Evolutionary conservation across 2,329 filamentous ascomycete genomes (phyloP).

Genomic region (Calonectria pteridis): DNA sequence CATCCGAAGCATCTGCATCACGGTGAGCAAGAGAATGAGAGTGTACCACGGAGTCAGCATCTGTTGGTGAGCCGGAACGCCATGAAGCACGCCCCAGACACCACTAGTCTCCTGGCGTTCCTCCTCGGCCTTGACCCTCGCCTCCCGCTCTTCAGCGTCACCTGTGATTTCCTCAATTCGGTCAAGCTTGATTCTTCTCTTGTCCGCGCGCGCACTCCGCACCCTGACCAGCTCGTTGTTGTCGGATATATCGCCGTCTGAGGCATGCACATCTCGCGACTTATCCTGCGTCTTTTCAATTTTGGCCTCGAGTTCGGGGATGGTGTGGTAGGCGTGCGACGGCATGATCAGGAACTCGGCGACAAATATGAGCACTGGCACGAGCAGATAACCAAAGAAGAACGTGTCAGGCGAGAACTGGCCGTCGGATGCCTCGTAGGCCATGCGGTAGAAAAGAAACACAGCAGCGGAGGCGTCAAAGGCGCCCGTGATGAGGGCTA

Average conservation of each 20-base stretch:
- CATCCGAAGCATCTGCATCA: conserved; percentile 73
- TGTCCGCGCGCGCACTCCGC: conserved; percentile 58
- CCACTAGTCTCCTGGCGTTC: conserved; percentile 71
- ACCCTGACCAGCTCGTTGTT: conserved; percentile 58
- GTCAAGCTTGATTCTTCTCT: conserved; percentile 68
- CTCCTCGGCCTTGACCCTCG: conserved; percentile 67
- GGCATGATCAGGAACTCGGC: conserved; percentile 58
- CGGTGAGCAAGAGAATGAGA: conserved; percentile 75
- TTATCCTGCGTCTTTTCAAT: conserved; percentile 54
- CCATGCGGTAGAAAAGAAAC: conserved; percentile 79
- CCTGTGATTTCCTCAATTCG: conserved; percentile 75
- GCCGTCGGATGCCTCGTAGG: conserved; percentile 69
- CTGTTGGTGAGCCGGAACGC: conserved; percentile 71
- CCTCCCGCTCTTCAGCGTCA: conserved; percentile 64
- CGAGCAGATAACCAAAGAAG: conserved; percentile 54
- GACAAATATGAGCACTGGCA: conserved; percentile 52
- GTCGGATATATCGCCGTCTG: conserved; percentile 67
- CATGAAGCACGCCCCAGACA: conserved; percentile 81
- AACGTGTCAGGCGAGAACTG: conserved; percentile 53
- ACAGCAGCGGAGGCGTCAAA: conserved; percentile 86
- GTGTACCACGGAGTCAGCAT: conserved; percentile 78
- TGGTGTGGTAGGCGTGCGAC: conserved; percentile 52
- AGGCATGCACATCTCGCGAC: conserved; percentile 60
- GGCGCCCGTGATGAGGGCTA: conserved; percentile 82
- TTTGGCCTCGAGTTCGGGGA: conserved; percentile 54